Conservation (phyloP, 1,284 basidiomycete genomes). For the Tetrapyrgos nigripes region DNA sequence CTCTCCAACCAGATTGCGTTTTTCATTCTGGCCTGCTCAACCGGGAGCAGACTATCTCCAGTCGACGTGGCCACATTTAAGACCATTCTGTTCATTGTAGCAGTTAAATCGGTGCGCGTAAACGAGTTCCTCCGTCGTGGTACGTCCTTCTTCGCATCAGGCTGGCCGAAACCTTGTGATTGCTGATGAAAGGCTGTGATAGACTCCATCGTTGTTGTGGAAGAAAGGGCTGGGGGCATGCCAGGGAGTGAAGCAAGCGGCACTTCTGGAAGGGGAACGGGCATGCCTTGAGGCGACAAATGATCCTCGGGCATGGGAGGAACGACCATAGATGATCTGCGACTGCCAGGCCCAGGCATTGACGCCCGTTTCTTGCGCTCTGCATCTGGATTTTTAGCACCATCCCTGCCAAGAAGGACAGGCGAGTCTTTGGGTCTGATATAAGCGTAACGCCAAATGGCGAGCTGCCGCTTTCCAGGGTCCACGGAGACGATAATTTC, state of each 20-base stretch:
- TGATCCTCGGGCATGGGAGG: slow-evolving; percentile 38
- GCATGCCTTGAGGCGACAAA: slow-evolving; percentile 33
- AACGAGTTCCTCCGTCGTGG: slow-evolving; percentile 48
- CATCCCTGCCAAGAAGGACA: slow-evolving; percentile 29
- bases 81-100: slow-evolving; percentile 70
- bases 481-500: slow-evolving; percentile 66
- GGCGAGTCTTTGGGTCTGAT: slow-evolving; percentile 62
- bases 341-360: slow-evolving; percentile 21
- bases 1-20: slow-evolving; percentile 73
- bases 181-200: slow-evolving; percentile 37
- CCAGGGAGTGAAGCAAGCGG: slow-evolving; percentile 49
- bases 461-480: slow-evolving; percentile 53
- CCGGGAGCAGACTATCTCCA: slow-evolving; percentile 37
- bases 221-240: slow-evolving; percentile 51
- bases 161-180: background rate
- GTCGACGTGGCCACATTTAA: slow-evolving; percentile 50
- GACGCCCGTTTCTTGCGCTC: slow-evolving; percentile 24
- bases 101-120: slow-evolving; percentile 62
- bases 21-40: slow-evolving; percentile 68
- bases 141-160: slow-evolving; percentile 24
- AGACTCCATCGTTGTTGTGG: slow-evolving; percentile 58
- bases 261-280: slow-evolving; percentile 43
- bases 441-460: slow-evolving; percentile 77
- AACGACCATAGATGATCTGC: slow-evolving; percentile 42
- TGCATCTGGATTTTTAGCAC: slow-evolving; percentile 15